A percentile compares a stretch with the other conserved stretches of the same genome.
Evolutionary conservation across 2,329 filamentous ascomycete species (phyloP).

Genomic region (Pseudogymnoascus sp.): DNA sequence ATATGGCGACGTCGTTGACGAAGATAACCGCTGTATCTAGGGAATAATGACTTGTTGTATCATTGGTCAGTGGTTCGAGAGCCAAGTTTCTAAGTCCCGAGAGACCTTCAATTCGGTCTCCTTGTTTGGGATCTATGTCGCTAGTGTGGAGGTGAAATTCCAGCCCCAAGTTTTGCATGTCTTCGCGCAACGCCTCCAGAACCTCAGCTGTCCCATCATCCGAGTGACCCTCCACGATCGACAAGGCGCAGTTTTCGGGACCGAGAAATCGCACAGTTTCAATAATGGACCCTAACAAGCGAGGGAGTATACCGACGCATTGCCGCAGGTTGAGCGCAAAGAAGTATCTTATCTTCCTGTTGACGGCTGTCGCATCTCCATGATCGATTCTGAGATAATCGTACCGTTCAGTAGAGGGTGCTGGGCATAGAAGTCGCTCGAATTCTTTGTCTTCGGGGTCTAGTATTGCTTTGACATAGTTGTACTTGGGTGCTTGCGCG

Average conservation of each 20-base stretch:
- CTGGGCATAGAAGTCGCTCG: conserved; percentile 13
- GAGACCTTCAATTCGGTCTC: conserved; percentile 40
- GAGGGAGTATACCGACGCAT: conserved; percentile 38
- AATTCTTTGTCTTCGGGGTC: conserved; percentile 14
- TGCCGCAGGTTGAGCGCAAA: conserved; percentile 48
- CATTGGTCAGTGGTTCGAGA: conserved; percentile 37
- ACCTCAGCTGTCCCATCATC: conserved; percentile 47
- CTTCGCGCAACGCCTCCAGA: conserved; percentile 34
- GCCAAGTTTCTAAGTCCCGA: conserved; percentile 47
- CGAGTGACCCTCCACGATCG: conserved; percentile 50
- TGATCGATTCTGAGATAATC: conserved; percentile 11
- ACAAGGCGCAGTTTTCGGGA: conserved; percentile 43
- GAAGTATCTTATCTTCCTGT: conserved; percentile 36
- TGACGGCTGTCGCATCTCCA: conserved; percentile 14
- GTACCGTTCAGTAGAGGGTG: conserved; percentile 11
- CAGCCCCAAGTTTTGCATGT: conserved; percentile 34
- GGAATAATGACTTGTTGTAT: conserved; percentile 20
- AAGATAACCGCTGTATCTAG: conserved; percentile 42
- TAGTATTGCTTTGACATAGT: conserved; percentile 15
- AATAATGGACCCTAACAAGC: conserved; percentile 45
- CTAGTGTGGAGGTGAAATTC: conserved; percentile 38
- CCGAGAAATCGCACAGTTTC: conserved; percentile 45
- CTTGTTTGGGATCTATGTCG: conserved; percentile 36
- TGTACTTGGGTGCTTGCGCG: background rate
- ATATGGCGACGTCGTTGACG: conserved; percentile 47